These are phyloP conservation scores for Sclerotinia trifoliorum DNA, from an alignment of 2,329 filamentous ascomycete species.

Conservation along the genomic window DNA sequence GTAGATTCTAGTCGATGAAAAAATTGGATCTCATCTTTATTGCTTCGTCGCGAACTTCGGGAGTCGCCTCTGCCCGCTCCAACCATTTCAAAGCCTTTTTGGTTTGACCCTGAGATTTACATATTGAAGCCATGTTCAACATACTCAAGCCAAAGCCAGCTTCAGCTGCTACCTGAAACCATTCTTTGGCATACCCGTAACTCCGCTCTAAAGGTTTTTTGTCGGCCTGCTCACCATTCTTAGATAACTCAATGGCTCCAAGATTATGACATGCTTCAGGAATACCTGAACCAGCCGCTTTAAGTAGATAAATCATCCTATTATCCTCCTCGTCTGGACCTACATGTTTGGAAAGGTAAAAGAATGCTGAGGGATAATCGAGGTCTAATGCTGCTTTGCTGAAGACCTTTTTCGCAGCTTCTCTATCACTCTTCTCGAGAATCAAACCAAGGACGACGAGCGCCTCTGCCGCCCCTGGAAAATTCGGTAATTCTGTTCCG, in stretches of 20 bases:
- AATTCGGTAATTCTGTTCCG: slow-evolving; percentile 24
- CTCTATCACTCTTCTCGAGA: slow-evolving; percentile 24
- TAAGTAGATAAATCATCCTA: slow-evolving; percentile 33
- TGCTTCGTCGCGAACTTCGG: slow-evolving; percentile 7
- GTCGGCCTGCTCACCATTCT: slow-evolving; percentile 21
- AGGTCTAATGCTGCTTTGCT: slow-evolving; percentile 37
- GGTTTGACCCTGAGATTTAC: slow-evolving; percentile 28
- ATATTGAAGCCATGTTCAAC: slow-evolving; percentile 36
- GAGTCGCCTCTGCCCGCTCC: slow-evolving; percentile 26
- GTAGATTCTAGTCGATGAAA: not conserved
- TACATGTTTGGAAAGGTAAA: slow-evolving; percentile 35
- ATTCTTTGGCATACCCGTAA: slow-evolving; percentile 38
- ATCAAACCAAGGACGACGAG: slow-evolving; percentile 33
- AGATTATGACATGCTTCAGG: slow-evolving; percentile 38
- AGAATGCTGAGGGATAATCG: slow-evolving; percentile 38
- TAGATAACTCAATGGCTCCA: slow-evolving; percentile 33
- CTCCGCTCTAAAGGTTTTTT: slow-evolving; percentile 25
- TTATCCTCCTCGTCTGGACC: slow-evolving; percentile 27
- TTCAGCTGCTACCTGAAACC: slow-evolving; percentile 35
- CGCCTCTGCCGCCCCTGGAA: slow-evolving; percentile 35
- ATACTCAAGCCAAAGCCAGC: slow-evolving; percentile 35
- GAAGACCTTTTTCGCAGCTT: slow-evolving; percentile 33
- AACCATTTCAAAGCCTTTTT: slow-evolving; percentile 33
- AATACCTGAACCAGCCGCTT: slow-evolving; percentile 38
- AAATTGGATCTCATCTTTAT: slow-evolving; percentile 3